Evolutionary conservation across 108 stramenopile genomes (phyloP).

Genomic region (Fistulifera pelliculosa): DNA sequence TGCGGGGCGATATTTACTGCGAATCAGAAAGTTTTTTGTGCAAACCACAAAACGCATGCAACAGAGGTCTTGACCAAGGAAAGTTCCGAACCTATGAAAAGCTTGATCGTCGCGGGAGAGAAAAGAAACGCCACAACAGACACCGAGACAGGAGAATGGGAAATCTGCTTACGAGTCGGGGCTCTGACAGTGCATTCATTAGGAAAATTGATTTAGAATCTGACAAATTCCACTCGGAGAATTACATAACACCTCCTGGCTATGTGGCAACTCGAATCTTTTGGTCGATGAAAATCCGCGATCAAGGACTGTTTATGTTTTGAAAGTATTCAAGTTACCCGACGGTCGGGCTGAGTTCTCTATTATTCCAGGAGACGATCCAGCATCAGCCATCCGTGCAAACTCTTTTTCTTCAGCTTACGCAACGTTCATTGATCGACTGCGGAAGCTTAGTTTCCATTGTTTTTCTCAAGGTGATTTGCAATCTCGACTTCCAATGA

Average conservation of each 20-base stretch:
- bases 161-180: slow-evolving; percentile 37
- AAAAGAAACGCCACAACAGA: slow-evolving; percentile 6
- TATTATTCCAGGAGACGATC: slow-evolving; percentile 43
- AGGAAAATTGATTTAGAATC: slow-evolving; percentile 42
- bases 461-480: slow-evolving; percentile 50
- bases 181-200: slow-evolving; percentile 41
- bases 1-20: slow-evolving; percentile 48
- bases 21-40: slow-evolving; percentile 37
- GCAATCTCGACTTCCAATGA: slow-evolving; percentile 36
- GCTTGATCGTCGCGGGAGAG: slow-evolving; percentile 38
- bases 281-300: slow-evolving; percentile 41
- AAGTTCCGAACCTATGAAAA: slow-evolving; percentile 50
- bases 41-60: slow-evolving; percentile 23
- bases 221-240: slow-evolving; percentile 46
- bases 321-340: slow-evolving; percentile 26
- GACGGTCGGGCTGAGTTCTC: slow-evolving; percentile 28
- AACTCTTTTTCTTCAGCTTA: slow-evolving; percentile 22
- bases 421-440: slow-evolving; percentile 26
- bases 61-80: slow-evolving; percentile 22
- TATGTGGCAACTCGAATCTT: slow-evolving; percentile 59
- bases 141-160: slow-evolving; percentile 16
- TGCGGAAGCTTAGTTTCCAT: slow-evolving; percentile 24
- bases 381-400: slow-evolving; percentile 18
- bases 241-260: slow-evolving; percentile 48
- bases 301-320: slow-evolving; percentile 47